Evolutionary conservation across 768 basidiomycete genomes (phyloP), one percentile per base, ranked within the genome.

Genomic region (Crepidotus variabilis): DNA sequence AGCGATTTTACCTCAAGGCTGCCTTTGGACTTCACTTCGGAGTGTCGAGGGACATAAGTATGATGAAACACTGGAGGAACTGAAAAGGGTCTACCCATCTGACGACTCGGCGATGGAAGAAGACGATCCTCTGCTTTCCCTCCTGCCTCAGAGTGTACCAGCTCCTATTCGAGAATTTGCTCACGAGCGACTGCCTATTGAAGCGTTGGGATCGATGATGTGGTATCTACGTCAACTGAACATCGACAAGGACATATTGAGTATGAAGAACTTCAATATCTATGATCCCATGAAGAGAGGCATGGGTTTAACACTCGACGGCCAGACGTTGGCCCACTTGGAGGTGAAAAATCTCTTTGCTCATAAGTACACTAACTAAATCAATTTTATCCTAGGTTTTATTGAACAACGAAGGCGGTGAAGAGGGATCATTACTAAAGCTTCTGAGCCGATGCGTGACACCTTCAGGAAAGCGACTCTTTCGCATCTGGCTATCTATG

Each of bases 231-330:
- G 90, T 35, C 91, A 92, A 58, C 80, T 99, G 39, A 98, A 98
- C 66, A 93, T 98, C 60, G 96, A 95, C 74, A 90, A 92, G 67
- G 95, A 98, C 60, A 85, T 99, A 54, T 71, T 99, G 65, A 91
- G 87, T 54, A 94, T 97, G 88, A 90, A 86, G 74, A 98, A 98
- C 67, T 99, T 99, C 80, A 95, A 98, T 63, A 79, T 97, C 36
- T 97, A 96, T 66, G 94, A 98, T 70, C 97, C 97, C 0, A 93
- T 98, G 84, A 87, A 89, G 67, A 80, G 81, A 58, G 94, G 94
- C n/a, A 79, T 87, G 66, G 90, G 86, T 23, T 72, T 98, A 54
- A 80, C 91, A 0, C 78, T 99, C 45, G 95, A 99, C 69, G 97
- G 97, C 2, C 94, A 98, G 69, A 95, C 94, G 0, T 77, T 99